These are phyloP conservation scores for Alternaria alternata DNA, from an alignment of 2,329 filamentous ascomycete genomes.

Conservation along the genomic window DNA sequence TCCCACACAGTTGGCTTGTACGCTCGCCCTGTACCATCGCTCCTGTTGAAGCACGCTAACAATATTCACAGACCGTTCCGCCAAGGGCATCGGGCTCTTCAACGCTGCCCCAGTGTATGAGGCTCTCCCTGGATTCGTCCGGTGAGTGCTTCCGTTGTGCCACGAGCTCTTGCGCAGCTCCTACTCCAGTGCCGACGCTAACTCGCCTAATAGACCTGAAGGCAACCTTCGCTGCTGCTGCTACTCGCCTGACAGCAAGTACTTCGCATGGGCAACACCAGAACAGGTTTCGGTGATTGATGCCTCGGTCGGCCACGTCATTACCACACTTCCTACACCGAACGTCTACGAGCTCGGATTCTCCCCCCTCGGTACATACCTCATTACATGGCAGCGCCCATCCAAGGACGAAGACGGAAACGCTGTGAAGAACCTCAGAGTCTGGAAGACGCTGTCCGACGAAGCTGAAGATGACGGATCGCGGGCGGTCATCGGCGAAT, in stretches of 20 bases:
- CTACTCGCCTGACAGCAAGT: slow-evolving; percentile 95
- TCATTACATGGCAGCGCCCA: slow-evolving; percentile 96
- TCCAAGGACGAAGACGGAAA: slow-evolving; percentile 93
- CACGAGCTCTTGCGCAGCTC: not conserved
- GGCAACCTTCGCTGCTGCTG: slow-evolving; percentile 93
- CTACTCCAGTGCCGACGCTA: slow-evolving; percentile 11
- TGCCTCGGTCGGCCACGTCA: slow-evolving; percentile 74
- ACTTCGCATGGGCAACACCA: slow-evolving; percentile 92
- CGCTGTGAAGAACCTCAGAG: slow-evolving; percentile 94
- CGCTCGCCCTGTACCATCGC: slow-evolving; percentile 37
- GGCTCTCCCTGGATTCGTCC: slow-evolving; percentile 78
- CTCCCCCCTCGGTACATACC: slow-evolving; percentile 87
- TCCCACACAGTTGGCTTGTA: slow-evolving; percentile 92
- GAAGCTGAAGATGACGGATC: slow-evolving; percentile 68
- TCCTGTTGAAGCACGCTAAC: slow-evolving; percentile 17
- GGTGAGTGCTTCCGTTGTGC: slow-evolving; percentile 49
- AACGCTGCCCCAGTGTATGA: slow-evolving; percentile 91
- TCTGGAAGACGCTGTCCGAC: slow-evolving; percentile 86
- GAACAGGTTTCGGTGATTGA: slow-evolving; percentile 86
- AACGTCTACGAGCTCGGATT: slow-evolving; percentile 96
- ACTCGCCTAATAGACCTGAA: slow-evolving; percentile 70
- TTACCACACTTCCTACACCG: slow-evolving; percentile 77
- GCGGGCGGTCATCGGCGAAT: slow-evolving; percentile 78
- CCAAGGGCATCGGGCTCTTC: slow-evolving; percentile 93
- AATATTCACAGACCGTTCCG: slow-evolving; percentile 74